Evolutionary conservation across 2,329 filamentous ascomycete genomes (phyloP).

Genomic region (Aspergillus puulaauensis): DNA sequence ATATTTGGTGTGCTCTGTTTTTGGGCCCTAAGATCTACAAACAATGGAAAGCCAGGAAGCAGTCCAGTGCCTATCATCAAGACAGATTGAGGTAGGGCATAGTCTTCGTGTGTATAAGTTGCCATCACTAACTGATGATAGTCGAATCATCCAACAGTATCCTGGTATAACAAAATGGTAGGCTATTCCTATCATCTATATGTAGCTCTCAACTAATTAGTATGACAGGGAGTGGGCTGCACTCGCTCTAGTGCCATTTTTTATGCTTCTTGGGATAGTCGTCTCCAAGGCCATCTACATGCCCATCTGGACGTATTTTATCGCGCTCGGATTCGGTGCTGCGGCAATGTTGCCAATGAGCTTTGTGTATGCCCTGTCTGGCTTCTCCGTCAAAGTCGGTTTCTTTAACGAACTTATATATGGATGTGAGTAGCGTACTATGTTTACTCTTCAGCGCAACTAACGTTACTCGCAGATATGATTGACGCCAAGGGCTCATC

Average conservation of each 20-base stretch:
- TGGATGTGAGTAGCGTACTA: constrained; percentile 32
- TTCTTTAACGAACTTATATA: constrained; percentile 62
- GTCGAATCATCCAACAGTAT: constrained; percentile 55
- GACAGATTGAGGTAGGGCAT: background rate
- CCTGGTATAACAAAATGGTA: constrained; percentile 27
- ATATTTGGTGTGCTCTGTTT: constrained; percentile 1
- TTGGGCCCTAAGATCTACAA: background rate
- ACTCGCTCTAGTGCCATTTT: constrained; percentile 53
- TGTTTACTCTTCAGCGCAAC: background rate
- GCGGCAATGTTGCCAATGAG: constrained; percentile 58
- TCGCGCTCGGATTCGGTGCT: constrained; percentile 56
- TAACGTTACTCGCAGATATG: constrained; percentile 42
- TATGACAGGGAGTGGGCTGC: constrained; percentile 13
- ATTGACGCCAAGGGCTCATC: constrained; percentile 50
- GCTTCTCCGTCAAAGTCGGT: constrained; percentile 55
- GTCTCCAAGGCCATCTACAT: constrained; percentile 56
- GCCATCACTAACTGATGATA: background rate
- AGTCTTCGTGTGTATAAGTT: background rate
- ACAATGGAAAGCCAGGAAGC: background rate
- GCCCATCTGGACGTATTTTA: constrained; percentile 60
- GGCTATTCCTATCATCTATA: too few species aligned
- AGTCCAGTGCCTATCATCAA: background rate
- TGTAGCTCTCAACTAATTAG: background rate
- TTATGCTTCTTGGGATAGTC: constrained; percentile 38
- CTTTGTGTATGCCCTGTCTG: constrained; percentile 61